These are phyloP conservation scores for Laguncularia racemosa DNA, from an alignment of 345 rosid species.

Conservation along the genomic window DNA sequence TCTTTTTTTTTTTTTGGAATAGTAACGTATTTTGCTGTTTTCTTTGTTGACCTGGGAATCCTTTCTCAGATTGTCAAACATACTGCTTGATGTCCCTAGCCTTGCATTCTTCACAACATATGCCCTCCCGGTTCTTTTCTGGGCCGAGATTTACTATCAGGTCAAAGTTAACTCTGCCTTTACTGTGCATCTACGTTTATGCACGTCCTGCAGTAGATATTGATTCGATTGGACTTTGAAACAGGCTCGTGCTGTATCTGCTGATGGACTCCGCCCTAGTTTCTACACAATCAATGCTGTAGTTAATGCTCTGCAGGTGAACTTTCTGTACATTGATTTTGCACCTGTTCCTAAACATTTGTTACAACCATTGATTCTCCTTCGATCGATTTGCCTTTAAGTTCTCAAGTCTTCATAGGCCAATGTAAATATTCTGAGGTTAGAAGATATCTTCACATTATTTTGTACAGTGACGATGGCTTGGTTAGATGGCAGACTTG, in stretches of 20 bases:
- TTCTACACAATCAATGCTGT: conserved; percentile 72
- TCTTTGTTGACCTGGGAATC: too few relatives aligned
- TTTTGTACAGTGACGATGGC: too few relatives aligned
- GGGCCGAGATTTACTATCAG: conserved; percentile 98
- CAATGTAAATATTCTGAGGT: too few relatives aligned
- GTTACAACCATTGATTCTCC: too few relatives aligned
- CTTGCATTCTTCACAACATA: conserved; percentile 90
- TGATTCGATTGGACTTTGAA: conserved; percentile 9
- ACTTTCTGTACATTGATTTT: conserved; percentile 10
- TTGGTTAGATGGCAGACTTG: too few relatives aligned
- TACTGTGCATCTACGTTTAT: background rate
- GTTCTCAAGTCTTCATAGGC: too few relatives aligned
- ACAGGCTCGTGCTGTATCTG: conserved; percentile 81
- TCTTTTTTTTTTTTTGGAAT: too few relatives aligned
- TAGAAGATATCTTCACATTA: too few relatives aligned
- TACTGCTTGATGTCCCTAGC: conserved; percentile 80
- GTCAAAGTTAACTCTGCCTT: conserved; percentile 15
- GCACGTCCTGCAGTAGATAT: background rate
- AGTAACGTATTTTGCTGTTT: background rate
- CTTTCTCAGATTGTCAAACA: conserved; percentile 59
- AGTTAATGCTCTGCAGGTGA: conserved; percentile 78
- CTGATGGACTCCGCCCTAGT: conserved; percentile 81
- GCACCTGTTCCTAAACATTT: too few relatives aligned
- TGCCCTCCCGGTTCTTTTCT: conserved; percentile 79
- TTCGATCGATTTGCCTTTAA: too few relatives aligned